phyloP scores from a whole-genome alignment of 371 early-diverging fungal species.

The Mucor saturninus region DNA sequence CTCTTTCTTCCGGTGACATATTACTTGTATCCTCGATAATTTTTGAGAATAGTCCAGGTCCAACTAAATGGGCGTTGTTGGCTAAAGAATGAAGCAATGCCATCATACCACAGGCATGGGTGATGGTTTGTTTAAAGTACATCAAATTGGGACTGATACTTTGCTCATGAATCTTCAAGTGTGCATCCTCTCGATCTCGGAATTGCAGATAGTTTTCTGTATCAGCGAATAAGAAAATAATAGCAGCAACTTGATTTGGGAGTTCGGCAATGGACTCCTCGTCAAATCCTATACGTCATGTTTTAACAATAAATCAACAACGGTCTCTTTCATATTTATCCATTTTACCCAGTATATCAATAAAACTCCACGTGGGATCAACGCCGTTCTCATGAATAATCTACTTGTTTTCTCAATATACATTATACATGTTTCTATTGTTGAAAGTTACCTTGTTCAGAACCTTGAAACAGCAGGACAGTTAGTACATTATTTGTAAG shows the following conservation, averaged over 20 bases:
- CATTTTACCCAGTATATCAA: conserved; percentile 64
- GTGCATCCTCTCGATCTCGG: conserved; percentile 58
- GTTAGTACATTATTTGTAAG: too few relatives aligned
- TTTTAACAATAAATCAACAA: neutral
- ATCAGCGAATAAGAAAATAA: conserved; percentile 79
- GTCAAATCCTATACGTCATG: conserved; percentile 70
- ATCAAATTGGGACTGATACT: conserved; percentile 64
- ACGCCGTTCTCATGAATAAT: conserved; percentile 66
- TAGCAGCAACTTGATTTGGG: conserved; percentile 79
- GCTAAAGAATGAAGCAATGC: conserved; percentile 78
- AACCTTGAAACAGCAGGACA: conserved; percentile 40
- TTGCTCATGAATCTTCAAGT: conserved; percentile 56
- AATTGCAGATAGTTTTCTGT: conserved; percentile 65
- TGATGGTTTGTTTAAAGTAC: conserved; percentile 88
- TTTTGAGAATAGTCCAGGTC: conserved; percentile 62
- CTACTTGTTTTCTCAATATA: conserved; percentile 20
- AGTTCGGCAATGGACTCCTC: conserved; percentile 79
- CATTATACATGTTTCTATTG: neutral
- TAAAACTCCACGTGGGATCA: conserved; percentile 51
- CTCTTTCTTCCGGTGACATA: conserved; percentile 75
- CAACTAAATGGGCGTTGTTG: conserved; percentile 57
- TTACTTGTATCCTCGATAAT: conserved; percentile 65
- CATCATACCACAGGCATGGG: conserved; percentile 93
- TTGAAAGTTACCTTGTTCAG: conserved; percentile 60
- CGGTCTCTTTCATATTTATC: neutral